These are phyloP conservation scores for Opeltia flavorubescens DNA, from an alignment of 495 filamentous ascomycete genomes.

Conservation along the genomic window DNA sequence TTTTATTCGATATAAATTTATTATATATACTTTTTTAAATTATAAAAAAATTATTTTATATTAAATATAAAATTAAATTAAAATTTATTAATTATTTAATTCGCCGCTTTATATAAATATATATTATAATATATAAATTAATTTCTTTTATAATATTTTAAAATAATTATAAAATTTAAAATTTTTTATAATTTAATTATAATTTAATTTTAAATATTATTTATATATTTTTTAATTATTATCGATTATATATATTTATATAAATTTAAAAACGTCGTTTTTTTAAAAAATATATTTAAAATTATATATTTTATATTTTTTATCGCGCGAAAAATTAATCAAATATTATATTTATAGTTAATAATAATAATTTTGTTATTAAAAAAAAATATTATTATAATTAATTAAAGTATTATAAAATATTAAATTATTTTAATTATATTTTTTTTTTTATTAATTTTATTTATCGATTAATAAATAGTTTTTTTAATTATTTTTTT, in stretches of 20 bases:
- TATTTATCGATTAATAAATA: not conserved
- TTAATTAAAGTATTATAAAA: not conserved
- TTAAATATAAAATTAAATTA: not conserved
- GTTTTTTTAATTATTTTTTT: not conserved
- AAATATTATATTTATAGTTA: not conserved
- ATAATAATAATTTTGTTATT: not conserved
- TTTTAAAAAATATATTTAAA: too few species aligned
- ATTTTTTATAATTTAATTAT: too few species aligned
- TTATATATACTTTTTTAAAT: not conserved
- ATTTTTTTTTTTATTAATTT: not conserved
- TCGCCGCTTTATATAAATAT: too few species aligned
- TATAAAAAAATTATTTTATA: not conserved
- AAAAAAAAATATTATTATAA: not conserved
- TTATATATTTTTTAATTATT: not conserved
- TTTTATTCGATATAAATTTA: not conserved
- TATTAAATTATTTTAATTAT: not conserved
- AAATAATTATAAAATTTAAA: too few species aligned
- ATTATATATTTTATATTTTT: not conserved
- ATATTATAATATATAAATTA: too few species aligned
- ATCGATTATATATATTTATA: not conserved
- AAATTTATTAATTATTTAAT: not conserved
- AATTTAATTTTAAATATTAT: too few species aligned
- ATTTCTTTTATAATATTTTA: too few species aligned
- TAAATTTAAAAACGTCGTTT: not conserved
- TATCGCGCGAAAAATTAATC: not conserved